A percentile compares a stretch with the other conserved stretches of the same genome.
phyloP scores from a whole-genome alignment of 225 moss, liverwort and hornwort genomes.

The Ulota crispa region DNA sequence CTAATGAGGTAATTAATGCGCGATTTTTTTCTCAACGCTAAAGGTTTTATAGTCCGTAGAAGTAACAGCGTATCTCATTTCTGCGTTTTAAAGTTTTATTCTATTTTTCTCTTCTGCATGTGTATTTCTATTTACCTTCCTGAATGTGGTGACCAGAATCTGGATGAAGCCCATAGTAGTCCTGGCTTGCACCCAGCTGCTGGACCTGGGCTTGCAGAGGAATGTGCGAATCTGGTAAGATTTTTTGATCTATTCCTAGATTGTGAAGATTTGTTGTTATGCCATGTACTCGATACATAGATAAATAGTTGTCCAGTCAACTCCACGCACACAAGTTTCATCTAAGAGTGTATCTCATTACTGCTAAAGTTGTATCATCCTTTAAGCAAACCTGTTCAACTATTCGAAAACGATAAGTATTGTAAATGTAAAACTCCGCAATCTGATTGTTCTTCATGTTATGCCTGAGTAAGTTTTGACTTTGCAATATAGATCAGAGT shows the following conservation, averaged over 20 bases:
- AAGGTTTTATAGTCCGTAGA: neutral
- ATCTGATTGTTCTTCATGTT: constrained; percentile 1
- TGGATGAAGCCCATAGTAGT: constrained; percentile 87
- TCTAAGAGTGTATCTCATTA: too few species aligned
- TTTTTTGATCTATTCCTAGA: neutral
- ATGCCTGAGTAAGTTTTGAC: neutral
- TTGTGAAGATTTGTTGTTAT: neutral
- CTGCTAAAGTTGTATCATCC: neutral
- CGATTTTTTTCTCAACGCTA: neutral
- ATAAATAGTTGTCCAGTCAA: too few species aligned
- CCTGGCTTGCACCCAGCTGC: constrained; percentile 86
- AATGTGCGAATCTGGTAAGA: constrained; percentile 81
- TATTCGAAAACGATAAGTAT: neutral
- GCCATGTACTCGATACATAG: too few species aligned
- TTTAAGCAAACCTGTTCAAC: neutral
- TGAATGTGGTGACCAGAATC: constrained; percentile 48
- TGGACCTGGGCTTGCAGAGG: constrained; percentile 87
- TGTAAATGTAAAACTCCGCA: neutral
- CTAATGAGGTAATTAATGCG: constrained; percentile 63
- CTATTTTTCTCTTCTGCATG: neutral
- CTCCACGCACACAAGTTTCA: too few species aligned
- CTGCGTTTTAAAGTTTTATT: neutral
- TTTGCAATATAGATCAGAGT: neutral
- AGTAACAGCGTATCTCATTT: neutral
- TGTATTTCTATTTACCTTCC: constrained; percentile 10